Evolutionary conservation across 257 asterid species (phyloP).

Genomic region (Solanum bulbocastanum): DNA sequence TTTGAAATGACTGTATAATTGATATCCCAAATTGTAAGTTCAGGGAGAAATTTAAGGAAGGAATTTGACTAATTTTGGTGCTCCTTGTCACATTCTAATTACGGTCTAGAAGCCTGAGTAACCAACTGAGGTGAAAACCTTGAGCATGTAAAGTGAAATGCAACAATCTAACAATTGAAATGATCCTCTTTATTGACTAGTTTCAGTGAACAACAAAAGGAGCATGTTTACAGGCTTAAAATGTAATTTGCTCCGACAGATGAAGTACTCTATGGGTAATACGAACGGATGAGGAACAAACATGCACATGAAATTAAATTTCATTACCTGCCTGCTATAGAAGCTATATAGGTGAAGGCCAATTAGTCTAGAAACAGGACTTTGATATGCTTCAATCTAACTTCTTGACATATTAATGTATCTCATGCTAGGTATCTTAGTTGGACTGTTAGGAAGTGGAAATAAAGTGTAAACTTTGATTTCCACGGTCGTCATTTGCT

Average conservation of each 20-base stretch:
- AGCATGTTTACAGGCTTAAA: neutral
- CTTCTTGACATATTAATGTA: neutral
- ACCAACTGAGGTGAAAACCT: neutral
- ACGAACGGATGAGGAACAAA: neutral
- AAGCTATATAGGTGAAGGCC: neutral
- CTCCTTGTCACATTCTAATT: neutral
- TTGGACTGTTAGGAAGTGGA: neutral
- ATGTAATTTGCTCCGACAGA: neutral
- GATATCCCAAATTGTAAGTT: neutral
- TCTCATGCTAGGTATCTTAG: neutral
- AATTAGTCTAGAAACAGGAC: neutral
- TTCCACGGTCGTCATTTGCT: neutral
- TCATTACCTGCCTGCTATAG: neutral
- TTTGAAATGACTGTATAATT: neutral
- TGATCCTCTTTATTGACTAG: neutral
- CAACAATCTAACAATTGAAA: neutral
- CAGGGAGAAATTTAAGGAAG: neutral
- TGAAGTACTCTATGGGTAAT: neutral
- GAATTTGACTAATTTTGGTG: neutral
- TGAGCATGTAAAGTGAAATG: neutral
- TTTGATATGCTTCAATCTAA: neutral
- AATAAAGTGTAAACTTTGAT: neutral
- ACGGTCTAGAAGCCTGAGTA: neutral
- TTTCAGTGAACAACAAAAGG: neutral
- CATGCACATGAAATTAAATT: neutral